Percentiles rank a stretch among this genome's conserved stretches.
These are phyloP conservation scores for Silene conica DNA, from an alignment of 148 eudicot genomes.

Conservation along the genomic window DNA sequence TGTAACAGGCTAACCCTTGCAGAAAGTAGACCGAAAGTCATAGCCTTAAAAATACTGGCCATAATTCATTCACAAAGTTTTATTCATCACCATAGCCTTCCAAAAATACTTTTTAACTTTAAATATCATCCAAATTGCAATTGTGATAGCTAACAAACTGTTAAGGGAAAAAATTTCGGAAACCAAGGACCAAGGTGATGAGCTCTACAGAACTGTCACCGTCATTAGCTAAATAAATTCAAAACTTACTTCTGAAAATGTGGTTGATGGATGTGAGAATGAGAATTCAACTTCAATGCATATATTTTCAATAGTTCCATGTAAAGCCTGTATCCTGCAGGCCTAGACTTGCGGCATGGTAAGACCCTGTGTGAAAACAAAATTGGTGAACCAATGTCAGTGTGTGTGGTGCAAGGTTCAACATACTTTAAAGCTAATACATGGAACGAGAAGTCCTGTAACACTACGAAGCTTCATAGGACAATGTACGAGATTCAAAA, in stretches of 20 bases:
- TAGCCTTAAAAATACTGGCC: background rate
- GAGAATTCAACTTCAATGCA: conserved; percentile 49
- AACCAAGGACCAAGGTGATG: background rate
- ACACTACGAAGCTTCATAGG: no score
- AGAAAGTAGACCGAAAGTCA: background rate
- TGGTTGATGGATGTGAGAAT: conserved; percentile 33
- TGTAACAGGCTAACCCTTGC: background rate
- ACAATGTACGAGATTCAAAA: background rate
- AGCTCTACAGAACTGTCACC: background rate
- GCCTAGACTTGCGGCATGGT: conserved; percentile 63
- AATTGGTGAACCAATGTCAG: background rate
- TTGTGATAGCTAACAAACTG: background rate
- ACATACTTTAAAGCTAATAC: background rate
- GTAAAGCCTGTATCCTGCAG: conserved; percentile 83
- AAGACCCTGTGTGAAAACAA: conserved; percentile 55
- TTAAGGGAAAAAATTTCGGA: background rate
- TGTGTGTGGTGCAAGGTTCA: background rate
- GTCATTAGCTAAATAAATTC: background rate
- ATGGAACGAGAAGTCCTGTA: background rate
- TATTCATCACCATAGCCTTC: background rate
- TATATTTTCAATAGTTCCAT: conserved; percentile 78
- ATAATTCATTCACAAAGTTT: background rate
- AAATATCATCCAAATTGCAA: background rate
- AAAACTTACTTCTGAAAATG: conserved; percentile 61
- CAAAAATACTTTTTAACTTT: background rate